phyloP scores from a whole-genome alignment of 108 stramenopile genomes.

The Stephanodiscus triporus region DNA sequence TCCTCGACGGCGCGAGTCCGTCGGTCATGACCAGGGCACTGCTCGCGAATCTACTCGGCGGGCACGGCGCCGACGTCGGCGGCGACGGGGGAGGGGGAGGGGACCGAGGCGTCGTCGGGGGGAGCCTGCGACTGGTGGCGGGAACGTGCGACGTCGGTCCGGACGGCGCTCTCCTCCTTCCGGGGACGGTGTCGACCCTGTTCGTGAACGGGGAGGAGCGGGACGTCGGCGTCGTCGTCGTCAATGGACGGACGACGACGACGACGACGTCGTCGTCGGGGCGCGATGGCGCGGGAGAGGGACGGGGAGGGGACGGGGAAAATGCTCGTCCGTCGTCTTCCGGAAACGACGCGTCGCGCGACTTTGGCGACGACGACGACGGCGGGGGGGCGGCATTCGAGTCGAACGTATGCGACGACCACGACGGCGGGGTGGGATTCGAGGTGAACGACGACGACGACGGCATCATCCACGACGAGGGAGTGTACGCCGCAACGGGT shows the following conservation, averaged over 20 bases:
- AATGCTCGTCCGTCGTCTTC: constrained; percentile 40
- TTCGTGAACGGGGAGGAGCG: constrained; percentile 24
- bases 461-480: constrained; percentile 9
- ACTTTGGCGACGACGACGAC: constrained; percentile 20
- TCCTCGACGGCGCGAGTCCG: constrained; percentile 17
- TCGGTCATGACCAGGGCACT: constrained; percentile 31
- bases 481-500: background rate
- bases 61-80: constrained; percentile 1
- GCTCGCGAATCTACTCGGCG: constrained; percentile 39
- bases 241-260: too few relatives aligned
- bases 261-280: constrained; percentile 13
- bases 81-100: background rate
- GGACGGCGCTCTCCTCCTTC: constrained; percentile 62
- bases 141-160: constrained; percentile 57
- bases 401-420: constrained; percentile 17
- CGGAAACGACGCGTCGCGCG: constrained; percentile 5
- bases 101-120: constrained; percentile 3
- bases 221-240: background rate
- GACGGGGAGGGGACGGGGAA: constrained; percentile 30
- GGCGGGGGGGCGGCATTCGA: constrained; percentile 14
- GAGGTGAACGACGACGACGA: constrained; percentile 43
- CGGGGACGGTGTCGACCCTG: constrained; percentile 33
- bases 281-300: too few relatives aligned
- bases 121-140: constrained; percentile 24
- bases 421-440: constrained; percentile 35